These are phyloP conservation scores for Crotalaria pallida DNA, from an alignment of 306 rosid species.

Conservation along the genomic window DNA sequence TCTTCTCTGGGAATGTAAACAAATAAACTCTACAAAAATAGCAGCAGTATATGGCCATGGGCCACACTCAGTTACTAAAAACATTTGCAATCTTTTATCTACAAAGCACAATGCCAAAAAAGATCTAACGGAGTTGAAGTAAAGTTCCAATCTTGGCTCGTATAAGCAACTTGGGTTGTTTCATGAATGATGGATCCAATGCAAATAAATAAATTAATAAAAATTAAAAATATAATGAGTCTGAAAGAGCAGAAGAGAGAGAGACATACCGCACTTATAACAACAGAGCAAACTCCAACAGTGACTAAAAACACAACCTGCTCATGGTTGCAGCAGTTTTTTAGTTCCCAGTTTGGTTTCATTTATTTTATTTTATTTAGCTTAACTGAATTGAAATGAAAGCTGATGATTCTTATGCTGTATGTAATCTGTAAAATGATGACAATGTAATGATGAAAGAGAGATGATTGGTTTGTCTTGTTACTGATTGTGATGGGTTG, in stretches of 20 bases:
- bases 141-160: not conserved
- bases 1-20: too few relatives aligned
- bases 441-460: not conserved
- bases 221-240: not conserved
- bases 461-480: not conserved
- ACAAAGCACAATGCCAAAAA: not conserved
- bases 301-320: slow-evolving; percentile 52
- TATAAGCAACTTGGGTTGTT: not conserved
- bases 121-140: not conserved
- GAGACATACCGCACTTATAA: slow-evolving; percentile 51
- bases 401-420: not conserved
- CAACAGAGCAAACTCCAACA: slow-evolving; percentile 46
- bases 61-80: not conserved
- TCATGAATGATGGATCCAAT: slow-evolving; percentile 24
- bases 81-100: not conserved
- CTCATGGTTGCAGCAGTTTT: slow-evolving; percentile 61
- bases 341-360: slow-evolving; percentile 65
- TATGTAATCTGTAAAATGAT: slow-evolving; percentile 9
- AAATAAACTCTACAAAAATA: not conserved
- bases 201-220: not conserved
- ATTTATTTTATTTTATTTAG: slow-evolving; percentile 15
- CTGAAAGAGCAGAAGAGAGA: slow-evolving; percentile 1
- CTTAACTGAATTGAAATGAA: too few relatives aligned
- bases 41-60: not conserved
- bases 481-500: not conserved